These are phyloP conservation scores for Apiospora sp. DNA, from an alignment of 2,329 filamentous ascomycete genomes.

Conservation along the genomic window DNA sequence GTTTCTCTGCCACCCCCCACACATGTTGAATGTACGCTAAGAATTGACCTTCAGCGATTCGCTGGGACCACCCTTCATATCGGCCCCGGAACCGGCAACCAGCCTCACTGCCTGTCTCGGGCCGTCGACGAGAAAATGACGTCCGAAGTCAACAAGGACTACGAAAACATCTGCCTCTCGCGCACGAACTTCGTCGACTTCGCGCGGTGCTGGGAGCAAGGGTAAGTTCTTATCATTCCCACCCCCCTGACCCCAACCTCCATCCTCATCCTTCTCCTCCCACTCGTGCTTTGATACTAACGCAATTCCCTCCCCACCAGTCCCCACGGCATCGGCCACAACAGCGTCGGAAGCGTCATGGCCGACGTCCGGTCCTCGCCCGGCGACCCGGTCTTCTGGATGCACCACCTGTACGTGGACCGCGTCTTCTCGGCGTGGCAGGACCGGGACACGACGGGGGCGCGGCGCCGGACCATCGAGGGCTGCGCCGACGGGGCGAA, in stretches of 20 bases:
- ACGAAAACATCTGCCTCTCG: constrained; percentile 29
- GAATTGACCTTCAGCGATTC: constrained; percentile 33
- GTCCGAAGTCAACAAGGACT: constrained; percentile 28
- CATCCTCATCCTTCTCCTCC: background rate
- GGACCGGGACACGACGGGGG: constrained; percentile 25
- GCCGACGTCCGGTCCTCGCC: constrained; percentile 42
- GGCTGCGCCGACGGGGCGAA: constrained; percentile 19
- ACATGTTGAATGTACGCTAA: background rate
- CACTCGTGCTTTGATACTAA: background rate
- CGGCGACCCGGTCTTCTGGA: constrained; percentile 44
- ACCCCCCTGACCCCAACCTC: background rate
- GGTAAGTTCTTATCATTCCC: constrained; percentile 26
- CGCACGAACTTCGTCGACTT: constrained; percentile 28
- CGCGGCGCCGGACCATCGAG: constrained; percentile 9
- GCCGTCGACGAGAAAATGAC: constrained; percentile 39
- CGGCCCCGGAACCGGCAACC: constrained; percentile 27
- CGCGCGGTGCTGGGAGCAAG: constrained; percentile 31
- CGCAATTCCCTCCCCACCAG: background rate
- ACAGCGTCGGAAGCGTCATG: constrained; percentile 44
- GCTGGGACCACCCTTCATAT: constrained; percentile 32
- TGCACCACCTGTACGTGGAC: constrained; percentile 43
- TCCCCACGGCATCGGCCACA: constrained; percentile 44
- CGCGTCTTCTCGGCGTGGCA: constrained; percentile 26
- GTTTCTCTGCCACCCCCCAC: constrained; percentile 23
- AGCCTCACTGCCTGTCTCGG: constrained; percentile 43